Evolutionary conservation across 352 stramenopile species (phyloP), one percentile per base, ranked within the genome.

Genomic region (Globisporangium cylindrosporum): DNA sequence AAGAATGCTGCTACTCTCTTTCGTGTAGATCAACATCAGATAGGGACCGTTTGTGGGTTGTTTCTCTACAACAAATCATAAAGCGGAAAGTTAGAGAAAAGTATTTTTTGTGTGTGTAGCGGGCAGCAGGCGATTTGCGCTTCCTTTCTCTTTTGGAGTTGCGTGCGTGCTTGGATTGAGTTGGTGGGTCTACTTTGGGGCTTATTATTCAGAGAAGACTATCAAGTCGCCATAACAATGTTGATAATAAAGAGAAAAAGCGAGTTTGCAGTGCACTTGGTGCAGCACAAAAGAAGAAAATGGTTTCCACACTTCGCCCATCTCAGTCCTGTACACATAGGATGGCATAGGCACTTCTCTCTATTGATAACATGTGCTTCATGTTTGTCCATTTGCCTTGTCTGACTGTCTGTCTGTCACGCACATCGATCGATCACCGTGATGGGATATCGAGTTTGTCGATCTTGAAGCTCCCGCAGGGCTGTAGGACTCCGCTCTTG

Each of bases 31-130:
- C 73, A 64, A 53, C 70, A 77, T 75, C 76, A 69, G 77, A 86
- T 88, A 88, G 85, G 83, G 82, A 75, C 76, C 79, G 81, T 73
- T 78, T 79, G 71, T 75, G 75, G 73, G 71, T 64, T 77, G 73
- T 75, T 69, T 74, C 64, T 73, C 65, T 41, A 78, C 73, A 66
- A 72, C 71, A 51, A 51, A 46, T 64, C 59, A 56, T 66, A 73
- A 73, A 59, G 65, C 69, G 71, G 83, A 87, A 61, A 86, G 82
- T 93, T 93, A 91, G 82, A 93, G 74, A 84, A 81, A 83, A 59
- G 66, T 70, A 56, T 56, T 87, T 86, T 67, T 68, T 60, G 55
- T 59, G 24, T 59, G 53, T 46, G 55, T 20, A 61, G 55, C 55
- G 43, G 55, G 43, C 55, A 60, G 65, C 29, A 36, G 66, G 65